Evolutionary conservation across 2,329 filamentous ascomycete species (phyloP).

Genomic region (Cladosporium sp.): DNA sequence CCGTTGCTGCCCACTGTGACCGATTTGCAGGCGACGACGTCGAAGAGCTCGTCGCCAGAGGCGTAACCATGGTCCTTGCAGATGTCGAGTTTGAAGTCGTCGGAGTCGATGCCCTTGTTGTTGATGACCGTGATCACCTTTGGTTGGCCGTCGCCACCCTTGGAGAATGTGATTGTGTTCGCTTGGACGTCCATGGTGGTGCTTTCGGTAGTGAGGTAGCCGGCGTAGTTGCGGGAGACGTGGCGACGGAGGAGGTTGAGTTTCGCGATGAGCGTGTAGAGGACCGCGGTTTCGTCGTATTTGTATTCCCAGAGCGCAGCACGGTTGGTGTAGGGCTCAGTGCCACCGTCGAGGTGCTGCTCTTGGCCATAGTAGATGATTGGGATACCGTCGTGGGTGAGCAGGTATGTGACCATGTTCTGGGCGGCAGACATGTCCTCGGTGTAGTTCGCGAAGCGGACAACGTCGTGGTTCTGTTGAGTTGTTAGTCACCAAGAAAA

Average conservation of each 20-base stretch:
- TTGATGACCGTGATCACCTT: conserved; percentile 48
- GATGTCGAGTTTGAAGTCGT: conserved; percentile 34
- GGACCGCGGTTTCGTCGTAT: conserved; percentile 19
- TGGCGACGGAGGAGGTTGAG: conserved; percentile 21
- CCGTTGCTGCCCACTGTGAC: conserved; percentile 30
- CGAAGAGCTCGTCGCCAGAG: conserved; percentile 33
- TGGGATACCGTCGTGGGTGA: conserved; percentile 27
- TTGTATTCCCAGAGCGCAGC: conserved; percentile 22
- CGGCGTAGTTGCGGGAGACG: not conserved
- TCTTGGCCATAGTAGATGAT: conserved; percentile 29
- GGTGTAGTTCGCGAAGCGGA: conserved; percentile 22
- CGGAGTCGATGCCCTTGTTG: conserved; percentile 42
- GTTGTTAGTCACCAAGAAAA: not conserved
- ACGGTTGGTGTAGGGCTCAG: conserved; percentile 24
- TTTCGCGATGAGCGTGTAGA: conserved; percentile 19
- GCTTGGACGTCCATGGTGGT: conserved; percentile 46
- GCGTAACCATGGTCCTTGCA: conserved; percentile 12
- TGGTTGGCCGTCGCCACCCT: conserved; percentile 39
- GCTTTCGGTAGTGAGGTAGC: conserved; percentile 36
- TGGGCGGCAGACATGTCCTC: conserved; percentile 21
- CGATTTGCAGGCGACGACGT: conserved; percentile 38
- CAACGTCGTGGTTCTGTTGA: conserved; percentile 25
- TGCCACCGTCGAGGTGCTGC: conserved; percentile 23
- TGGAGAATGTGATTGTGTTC: conserved; percentile 47
- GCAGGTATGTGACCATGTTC: conserved; percentile 23